Base-by-base conservation (phyloP, 257 asterid genomes). In the Ilex asprella region DNA sequence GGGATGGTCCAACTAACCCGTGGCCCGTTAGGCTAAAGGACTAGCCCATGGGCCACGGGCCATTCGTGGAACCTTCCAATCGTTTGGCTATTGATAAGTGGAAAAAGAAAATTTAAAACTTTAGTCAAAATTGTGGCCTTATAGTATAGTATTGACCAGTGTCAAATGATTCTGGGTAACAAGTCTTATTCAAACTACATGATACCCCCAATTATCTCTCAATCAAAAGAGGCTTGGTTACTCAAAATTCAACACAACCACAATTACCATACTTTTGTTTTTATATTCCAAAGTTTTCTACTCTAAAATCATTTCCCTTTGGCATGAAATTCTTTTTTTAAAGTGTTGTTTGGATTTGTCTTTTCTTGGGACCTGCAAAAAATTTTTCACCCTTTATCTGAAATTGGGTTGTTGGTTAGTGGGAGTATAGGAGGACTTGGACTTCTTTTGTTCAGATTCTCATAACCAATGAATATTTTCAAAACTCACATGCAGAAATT, bases 191-290 rank as follows among this genome's bases (percentile, higher is more conserved):
- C 77, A 49, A 73, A 60, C 62, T 68, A 64, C 70, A 77, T 77
- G 73, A 84, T 81, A 69, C 59, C 66, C 27, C 73, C 81, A 84
- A 75, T 84, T 68, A 75, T 84, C 75, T 70, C 64, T 70, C 81
- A 67, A 81, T 78, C 81, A 75, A 70, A 66, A 41, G 67, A 50
- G 58, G 62, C 43, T 59, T 55, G 39, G 61, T 52, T 56, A 43
- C 75, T 39, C 66, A 66, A 62, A 16, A 63, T 76, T 79, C 81
- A 72, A 82, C 74, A 2, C 7, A 29, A 59, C 47, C 55, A 72
- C 79, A 73, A 73, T 78, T 73, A 63, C 63, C 60, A 63, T 59
- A 70, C 81, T 72, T 80, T 75, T 78, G 59, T 63, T 64, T 71
- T 50, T 63, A 58, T 50, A 64, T 50, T 59, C 63, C 70, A 58